Evolutionary conservation across 2,329 filamentous ascomycete species (phyloP), one percentile per base, ranked within the genome.

Genomic region (Alternaria sp.): DNA sequence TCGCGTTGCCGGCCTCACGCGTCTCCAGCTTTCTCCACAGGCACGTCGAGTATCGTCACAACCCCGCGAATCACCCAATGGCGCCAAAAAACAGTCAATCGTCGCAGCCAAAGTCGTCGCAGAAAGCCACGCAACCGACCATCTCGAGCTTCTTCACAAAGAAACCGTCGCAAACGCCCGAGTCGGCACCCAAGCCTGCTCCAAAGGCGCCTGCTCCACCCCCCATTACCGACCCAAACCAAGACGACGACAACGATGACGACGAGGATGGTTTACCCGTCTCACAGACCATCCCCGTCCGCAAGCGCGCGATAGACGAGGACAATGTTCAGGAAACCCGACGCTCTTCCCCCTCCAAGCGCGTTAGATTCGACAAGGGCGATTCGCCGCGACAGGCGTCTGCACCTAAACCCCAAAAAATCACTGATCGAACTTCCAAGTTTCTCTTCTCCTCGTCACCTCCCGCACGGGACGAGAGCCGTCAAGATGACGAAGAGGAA

Each of bases 101-200:
- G 27, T 68, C 73, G 25, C 62, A 69, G 46, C 64, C 66, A 30
- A 67, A 65, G 40, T 74, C 75, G 10, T 77, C 78, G 10, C 79
- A 83, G 44, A 74, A 70, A 56, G 91, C 90, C 79, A 92, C 90
- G 71, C 92, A 97, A 74, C 87, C 90, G 67, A 92, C 92, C 1
- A 90, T 97, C 63, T 95, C 92, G 3, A 94, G 89, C 74, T 97
- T 97, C 80, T 97, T 97, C 76, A 86, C 88, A 1, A 74, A 75
- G 2, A 81, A 80, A 62, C 62, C 76, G 5, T 68, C 78, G 60
- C 74, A 75, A 73, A 69, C 77, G 67, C 77, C 74, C 63, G 75
- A 70, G 65, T 63, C 59, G 54, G 44, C 43, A 4, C 57, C 62
- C 14, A 63, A 61, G 20, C 65, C 59, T 50, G 53, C 49, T 8